Evolutionary conservation across 2,329 filamentous ascomycete genomes (phyloP).

Genomic region (Byssochlamys sp.): DNA sequence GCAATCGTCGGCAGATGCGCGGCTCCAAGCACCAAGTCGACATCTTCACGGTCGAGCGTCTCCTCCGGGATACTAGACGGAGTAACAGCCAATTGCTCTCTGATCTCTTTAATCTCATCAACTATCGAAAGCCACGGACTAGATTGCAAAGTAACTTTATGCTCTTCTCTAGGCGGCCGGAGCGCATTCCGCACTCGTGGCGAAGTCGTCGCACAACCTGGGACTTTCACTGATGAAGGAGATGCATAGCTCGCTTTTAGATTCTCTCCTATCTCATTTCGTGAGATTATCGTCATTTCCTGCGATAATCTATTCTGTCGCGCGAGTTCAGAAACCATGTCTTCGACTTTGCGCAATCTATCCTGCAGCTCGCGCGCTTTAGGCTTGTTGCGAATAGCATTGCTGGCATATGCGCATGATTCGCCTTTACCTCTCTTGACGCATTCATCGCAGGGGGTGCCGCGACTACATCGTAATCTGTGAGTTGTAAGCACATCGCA

Average conservation of each 20-base stretch:
- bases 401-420: conserved; percentile 5
- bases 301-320: neutral
- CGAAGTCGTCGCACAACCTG: neutral
- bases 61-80: conserved; percentile 2
- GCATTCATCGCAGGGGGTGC: conserved; percentile 4
- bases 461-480: conserved; percentile 6
- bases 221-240: neutral
- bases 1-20: neutral
- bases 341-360: conserved; percentile 1
- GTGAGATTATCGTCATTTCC: neutral
- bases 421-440: conserved; percentile 4
- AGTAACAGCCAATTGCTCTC: conserved; percentile 4
- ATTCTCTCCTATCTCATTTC: neutral
- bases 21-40: conserved; percentile 5
- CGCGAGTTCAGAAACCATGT: conserved; percentile 4
- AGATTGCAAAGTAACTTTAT: neutral
- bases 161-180: neutral
- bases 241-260: neutral
- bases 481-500: neutral
- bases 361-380: neutral
- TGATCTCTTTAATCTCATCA: conserved; percentile 7
- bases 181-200: neutral
- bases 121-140: conserved; percentile 5
- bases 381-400: conserved; percentile 5
- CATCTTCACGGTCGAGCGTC: neutral